These are phyloP conservation scores for Diplodia intermedia DNA, from an alignment of 2,329 filamentous ascomycete species.

Conservation along the genomic window DNA sequence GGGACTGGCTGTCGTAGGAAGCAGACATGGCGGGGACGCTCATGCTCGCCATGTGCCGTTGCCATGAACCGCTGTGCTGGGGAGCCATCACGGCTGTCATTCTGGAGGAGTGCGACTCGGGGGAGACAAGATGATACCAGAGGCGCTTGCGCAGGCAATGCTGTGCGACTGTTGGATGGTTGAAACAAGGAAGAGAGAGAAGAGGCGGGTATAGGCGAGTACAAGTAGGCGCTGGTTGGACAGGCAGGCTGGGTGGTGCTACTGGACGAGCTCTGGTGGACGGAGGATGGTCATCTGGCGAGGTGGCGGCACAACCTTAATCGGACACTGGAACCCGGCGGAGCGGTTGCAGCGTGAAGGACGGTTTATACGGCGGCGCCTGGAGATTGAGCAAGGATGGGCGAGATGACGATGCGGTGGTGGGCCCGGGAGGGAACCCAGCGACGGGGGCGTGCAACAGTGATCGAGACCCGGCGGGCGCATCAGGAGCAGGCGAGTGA, in stretches of 20 bases:
- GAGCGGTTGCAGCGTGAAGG: constrained; percentile 31
- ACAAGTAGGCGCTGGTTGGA: constrained; percentile 32
- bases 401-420: constrained; percentile 29
- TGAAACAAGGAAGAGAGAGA: constrained; percentile 29
- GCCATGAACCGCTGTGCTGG: constrained; percentile 32
- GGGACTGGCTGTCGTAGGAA: constrained; percentile 19
- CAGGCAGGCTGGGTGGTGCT: constrained; percentile 21
- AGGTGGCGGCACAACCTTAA: constrained; percentile 32
- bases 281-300: constrained; percentile 24
- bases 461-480: constrained; percentile 29
- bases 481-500: constrained; percentile 22
- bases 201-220: constrained; percentile 32
- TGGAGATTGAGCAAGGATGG: constrained; percentile 32
- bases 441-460: constrained; percentile 2
- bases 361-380: constrained; percentile 29
- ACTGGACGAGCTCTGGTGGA: constrained; percentile 13
- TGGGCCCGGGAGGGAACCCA: constrained; percentile 26
- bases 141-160: constrained; percentile 29
- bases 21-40: constrained; percentile 22
- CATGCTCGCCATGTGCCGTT: constrained; percentile 28
- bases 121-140: constrained; percentile 33
- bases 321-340: constrained; percentile 29
- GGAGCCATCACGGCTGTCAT: constrained; percentile 34
- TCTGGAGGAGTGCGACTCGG: constrained; percentile 30
- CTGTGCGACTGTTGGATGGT: constrained; percentile 32